These are phyloP conservation scores for Penicillium sp. DNA, from an alignment of 2,329 filamentous ascomycete genomes.

Conservation along the genomic window DNA sequence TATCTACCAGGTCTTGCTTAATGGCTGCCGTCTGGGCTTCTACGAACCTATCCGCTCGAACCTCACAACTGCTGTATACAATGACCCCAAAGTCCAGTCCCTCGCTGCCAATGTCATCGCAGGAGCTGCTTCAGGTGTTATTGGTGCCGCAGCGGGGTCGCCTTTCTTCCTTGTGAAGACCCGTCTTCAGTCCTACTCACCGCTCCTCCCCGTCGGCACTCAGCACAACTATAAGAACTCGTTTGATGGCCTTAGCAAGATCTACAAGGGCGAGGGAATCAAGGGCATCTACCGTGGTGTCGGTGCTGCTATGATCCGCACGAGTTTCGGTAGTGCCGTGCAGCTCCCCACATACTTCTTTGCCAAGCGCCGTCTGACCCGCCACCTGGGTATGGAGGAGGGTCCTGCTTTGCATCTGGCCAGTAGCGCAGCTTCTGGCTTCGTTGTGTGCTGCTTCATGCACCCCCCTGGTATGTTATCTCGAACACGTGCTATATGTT, in stretches of 20 bases:
- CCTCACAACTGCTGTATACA: constrained; percentile 61
- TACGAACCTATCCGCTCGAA: constrained; percentile 84
- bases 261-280: constrained; percentile 68
- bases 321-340: constrained; percentile 88
- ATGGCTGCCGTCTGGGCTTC: constrained; percentile 92
- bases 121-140: constrained; percentile 76
- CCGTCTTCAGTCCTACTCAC: constrained; percentile 83
- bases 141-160: constrained; percentile 85
- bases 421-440: constrained; percentile 81
- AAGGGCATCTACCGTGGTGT: constrained; percentile 82
- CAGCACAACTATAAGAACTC: constrained; percentile 88
- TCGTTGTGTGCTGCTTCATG: constrained; percentile 96
- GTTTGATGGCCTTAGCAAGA: constrained; percentile 69
- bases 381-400: constrained; percentile 80
- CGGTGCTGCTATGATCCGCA: constrained; percentile 86
- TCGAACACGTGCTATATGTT: neutral
- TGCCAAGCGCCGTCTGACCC: constrained; percentile 75
- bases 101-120: constrained; percentile 88
- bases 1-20: constrained; percentile 90
- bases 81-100: constrained; percentile 66
- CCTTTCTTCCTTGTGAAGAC: constrained; percentile 99
- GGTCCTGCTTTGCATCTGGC: constrained; percentile 79
- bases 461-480: constrained; percentile 71
- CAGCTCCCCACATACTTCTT: constrained; percentile 98
- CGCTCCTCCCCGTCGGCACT: constrained; percentile 88